Base-by-base conservation (phyloP, 169 alveolate genomes). In the Plasmodium coatneyi region DNA sequence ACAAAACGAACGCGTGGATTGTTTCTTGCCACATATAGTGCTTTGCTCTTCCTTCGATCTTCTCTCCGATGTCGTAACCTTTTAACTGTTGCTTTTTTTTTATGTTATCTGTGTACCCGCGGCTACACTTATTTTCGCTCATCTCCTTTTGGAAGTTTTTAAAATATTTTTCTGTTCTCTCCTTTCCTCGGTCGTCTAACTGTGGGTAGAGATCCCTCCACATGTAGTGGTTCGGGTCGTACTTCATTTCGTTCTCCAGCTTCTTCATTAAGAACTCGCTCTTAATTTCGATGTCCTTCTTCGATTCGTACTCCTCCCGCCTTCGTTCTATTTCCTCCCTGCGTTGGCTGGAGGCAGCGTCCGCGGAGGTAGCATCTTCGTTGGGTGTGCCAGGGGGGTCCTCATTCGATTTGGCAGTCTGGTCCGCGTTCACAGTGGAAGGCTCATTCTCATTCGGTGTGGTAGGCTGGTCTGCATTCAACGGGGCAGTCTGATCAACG, bases 101-200 rank as follows among this genome's bases (percentile, higher is more conserved):
- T n/a, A 91, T 91, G 74, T 91, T 91, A 70, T 91, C 95, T n/a
- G 92, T 82, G 76, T 91, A 91, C 4, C 95, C 95, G 52, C 95
- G 81, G 82, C 95, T 82, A 78, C 19, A 91, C 49, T 81, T 80
- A 70, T 91, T 66, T 52, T 91, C 95, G 60, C 74, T 81, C 90
- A 91, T 91, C 43, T 91, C 95, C 39, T 80, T 91, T 71, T 91
- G 71, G 25, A 91, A 71, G 39, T 71, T 54, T 5, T 91, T 80
- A 80, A 91, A 91, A 22, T 91, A 91, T 91, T 80, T 81, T 43
- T 91, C 95, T 5, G 95, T 81, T 54, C 78, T 80, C 19, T 91
- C 54, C 56, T 81, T 91, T 46, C 83, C 86, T 70, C 83, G 83
- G 7, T 80, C 92, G 74, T 72, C 84, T 71, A 91, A 60, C 66